A percentile compares a stretch with the other conserved stretches of the same genome.
phyloP scores from a whole-genome alignment of 305 asterid genomes.

The Fraxinus sp. region DNA sequence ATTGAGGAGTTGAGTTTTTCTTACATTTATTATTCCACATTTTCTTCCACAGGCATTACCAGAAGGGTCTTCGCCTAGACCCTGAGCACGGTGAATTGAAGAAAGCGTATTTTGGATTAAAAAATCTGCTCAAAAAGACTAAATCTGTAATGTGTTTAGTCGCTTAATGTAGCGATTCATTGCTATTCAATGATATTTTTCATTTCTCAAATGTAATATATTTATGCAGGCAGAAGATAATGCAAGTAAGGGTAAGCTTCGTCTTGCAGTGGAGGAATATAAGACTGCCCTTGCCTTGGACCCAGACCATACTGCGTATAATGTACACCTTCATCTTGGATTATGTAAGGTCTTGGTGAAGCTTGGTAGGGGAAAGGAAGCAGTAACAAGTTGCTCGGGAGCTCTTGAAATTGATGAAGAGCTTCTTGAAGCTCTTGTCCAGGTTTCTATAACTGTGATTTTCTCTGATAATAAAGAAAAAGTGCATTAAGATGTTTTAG shows the following conservation, averaged over 20 bases:
- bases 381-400: slow-evolving; percentile 67
- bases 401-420: slow-evolving; percentile 82
- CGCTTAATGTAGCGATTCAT: background rate
- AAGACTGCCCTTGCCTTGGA: slow-evolving; percentile 78
- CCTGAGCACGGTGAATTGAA: slow-evolving; percentile 91
- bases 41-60: slow-evolving; percentile 71
- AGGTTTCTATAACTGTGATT: slow-evolving; percentile 42
- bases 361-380: slow-evolving; percentile 92
- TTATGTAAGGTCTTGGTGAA: slow-evolving; percentile 82
- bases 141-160: slow-evolving; percentile 54
- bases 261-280: slow-evolving; percentile 70
- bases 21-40: slow-evolving; percentile 5
- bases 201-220: slow-evolving; percentile 16
- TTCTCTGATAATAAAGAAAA: background rate
- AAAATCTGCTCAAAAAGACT: slow-evolving; percentile 81
- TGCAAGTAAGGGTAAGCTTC: slow-evolving; percentile 81
- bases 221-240: slow-evolving; percentile 85
- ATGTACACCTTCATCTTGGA: slow-evolving; percentile 81
- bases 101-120: slow-evolving; percentile 87
- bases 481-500: background rate
- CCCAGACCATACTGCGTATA: slow-evolving; percentile 76
- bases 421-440: slow-evolving; percentile 78
- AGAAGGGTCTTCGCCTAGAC: slow-evolving; percentile 90
- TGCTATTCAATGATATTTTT: background rate
- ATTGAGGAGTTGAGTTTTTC: background rate